Evolutionary conservation across 1,284 basidiomycete genomes (phyloP).

Genomic region (Boletus subluridellus): DNA sequence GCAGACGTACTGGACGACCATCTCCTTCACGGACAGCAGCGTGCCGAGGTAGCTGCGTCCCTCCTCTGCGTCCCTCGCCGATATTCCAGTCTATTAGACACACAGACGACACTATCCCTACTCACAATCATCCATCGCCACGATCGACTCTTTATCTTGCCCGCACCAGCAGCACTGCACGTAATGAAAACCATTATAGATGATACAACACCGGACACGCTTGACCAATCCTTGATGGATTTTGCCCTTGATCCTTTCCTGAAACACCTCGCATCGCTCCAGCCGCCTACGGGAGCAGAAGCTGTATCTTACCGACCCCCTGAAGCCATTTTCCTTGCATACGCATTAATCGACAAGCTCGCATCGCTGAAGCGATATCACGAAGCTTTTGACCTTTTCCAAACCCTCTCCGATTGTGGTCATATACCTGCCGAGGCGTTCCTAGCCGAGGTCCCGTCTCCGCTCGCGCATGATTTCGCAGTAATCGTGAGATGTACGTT

Average conservation of each 20-base stretch:
- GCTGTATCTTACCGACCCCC: slow-evolving; percentile 29
- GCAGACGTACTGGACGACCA: slow-evolving; percentile 35
- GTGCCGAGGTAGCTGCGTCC: slow-evolving; percentile 26
- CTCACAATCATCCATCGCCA: slow-evolving; percentile 27
- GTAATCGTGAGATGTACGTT: slow-evolving; percentile 46
- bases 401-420: slow-evolving; percentile 36
- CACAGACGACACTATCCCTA: slow-evolving; percentile 22
- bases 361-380: slow-evolving; percentile 32
- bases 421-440: slow-evolving; percentile 42
- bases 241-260: slow-evolving; percentile 25
- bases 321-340: slow-evolving; percentile 22
- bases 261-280: slow-evolving; percentile 18
- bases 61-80: slow-evolving; percentile 29
- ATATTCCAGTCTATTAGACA: slow-evolving; percentile 21
- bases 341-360: slow-evolving; percentile 34
- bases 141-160: slow-evolving; percentile 13
- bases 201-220: slow-evolving; percentile 11
- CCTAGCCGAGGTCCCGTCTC: slow-evolving; percentile 30
- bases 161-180: slow-evolving; percentile 22
- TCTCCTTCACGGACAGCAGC: slow-evolving; percentile 21
- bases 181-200: slow-evolving; percentile 21
- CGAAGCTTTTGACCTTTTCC: slow-evolving; percentile 43
- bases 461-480: slow-evolving; percentile 37
- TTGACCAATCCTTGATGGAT: slow-evolving; percentile 16
- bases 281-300: slow-evolving; percentile 13